phyloP scores from a whole-genome alignment of 1,284 basidiomycete species.

The Marasmius oreades region DNA sequence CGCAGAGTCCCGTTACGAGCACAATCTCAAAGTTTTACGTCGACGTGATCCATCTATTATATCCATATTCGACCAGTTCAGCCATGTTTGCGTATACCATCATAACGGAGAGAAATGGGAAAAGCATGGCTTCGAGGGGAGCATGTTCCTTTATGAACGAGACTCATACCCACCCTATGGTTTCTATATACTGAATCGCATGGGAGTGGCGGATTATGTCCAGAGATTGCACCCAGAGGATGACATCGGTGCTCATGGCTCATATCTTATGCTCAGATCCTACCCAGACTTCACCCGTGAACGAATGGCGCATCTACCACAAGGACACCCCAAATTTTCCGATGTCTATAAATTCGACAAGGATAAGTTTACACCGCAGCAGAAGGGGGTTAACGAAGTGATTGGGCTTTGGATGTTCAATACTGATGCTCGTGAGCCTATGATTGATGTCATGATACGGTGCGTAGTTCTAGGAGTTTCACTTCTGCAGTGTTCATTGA shows the following conservation, averaged over 20 bases:
- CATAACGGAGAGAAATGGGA: slow-evolving; percentile 72
- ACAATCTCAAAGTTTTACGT: slow-evolving; percentile 82
- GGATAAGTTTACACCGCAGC: slow-evolving; percentile 31
- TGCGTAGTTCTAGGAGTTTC: slow-evolving; percentile 24
- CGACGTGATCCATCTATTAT: slow-evolving; percentile 78
- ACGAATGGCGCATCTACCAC: slow-evolving; percentile 24
- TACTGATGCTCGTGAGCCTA: slow-evolving; percentile 64
- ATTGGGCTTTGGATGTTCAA: slow-evolving; percentile 82
- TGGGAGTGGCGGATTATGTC: slow-evolving; percentile 82
- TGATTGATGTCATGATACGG: slow-evolving; percentile 68
- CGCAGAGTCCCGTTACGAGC: slow-evolving; percentile 56
- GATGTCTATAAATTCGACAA: slow-evolving; percentile 40
- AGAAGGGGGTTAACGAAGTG: slow-evolving; percentile 56
- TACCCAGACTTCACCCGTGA: slow-evolving; percentile 64
- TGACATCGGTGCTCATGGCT: slow-evolving; percentile 61
- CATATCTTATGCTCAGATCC: slow-evolving; percentile 73
- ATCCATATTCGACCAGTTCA: slow-evolving; percentile 82
- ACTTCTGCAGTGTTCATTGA: slow-evolving; percentile 4
- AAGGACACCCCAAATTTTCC: slow-evolving; percentile 44
- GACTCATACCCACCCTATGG: slow-evolving; percentile 78
- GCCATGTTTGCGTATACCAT: slow-evolving; percentile 79
- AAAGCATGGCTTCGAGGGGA: slow-evolving; percentile 84
- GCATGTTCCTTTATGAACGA: slow-evolving; percentile 85
- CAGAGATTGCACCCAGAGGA: slow-evolving; percentile 79
- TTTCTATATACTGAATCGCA: slow-evolving; percentile 84